These are phyloP conservation scores for Borovskyia barvae DNA, from an alignment of 208 protist genomes.

Conservation along the genomic window DNA sequence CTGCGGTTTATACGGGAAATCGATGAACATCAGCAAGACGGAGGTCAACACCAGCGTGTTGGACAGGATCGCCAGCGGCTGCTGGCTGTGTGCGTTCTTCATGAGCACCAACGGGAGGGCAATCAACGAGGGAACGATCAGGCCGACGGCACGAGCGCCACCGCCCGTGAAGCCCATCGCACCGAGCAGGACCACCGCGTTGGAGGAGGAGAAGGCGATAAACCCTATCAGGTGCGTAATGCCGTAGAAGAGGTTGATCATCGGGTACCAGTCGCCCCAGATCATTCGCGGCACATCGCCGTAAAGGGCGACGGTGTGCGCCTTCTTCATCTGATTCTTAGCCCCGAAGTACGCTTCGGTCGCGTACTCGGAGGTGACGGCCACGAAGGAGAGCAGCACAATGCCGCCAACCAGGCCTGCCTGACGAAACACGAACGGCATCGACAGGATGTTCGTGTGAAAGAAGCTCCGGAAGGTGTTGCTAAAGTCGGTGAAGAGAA, in stretches of 20 bases:
- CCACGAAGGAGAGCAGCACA: slow-evolving; percentile 38
- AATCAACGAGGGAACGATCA: slow-evolving; percentile 44
- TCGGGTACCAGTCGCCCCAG: slow-evolving; percentile 44
- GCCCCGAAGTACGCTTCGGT: slow-evolving; percentile 53
- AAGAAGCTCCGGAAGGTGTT: slow-evolving; percentile 58
- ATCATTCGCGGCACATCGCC: slow-evolving; percentile 43
- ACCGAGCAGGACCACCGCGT: slow-evolving; percentile 38
- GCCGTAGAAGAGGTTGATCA: slow-evolving; percentile 55
- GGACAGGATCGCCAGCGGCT: slow-evolving; percentile 42
- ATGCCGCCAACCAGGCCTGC: slow-evolving; percentile 46
- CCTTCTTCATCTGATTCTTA: slow-evolving; percentile 52
- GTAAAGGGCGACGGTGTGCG: slow-evolving; percentile 43
- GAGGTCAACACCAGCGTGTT: slow-evolving; percentile 39
- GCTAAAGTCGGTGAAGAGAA: slow-evolving; percentile 48
- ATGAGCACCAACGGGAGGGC: slow-evolving; percentile 52
- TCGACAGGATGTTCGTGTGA: slow-evolving; percentile 54
- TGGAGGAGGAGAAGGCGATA: slow-evolving; percentile 49
- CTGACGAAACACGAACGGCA: slow-evolving; percentile 54
- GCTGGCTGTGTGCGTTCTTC: slow-evolving; percentile 40
- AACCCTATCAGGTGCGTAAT: slow-evolving; percentile 52
- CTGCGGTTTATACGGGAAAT: slow-evolving; percentile 40
- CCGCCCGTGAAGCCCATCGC: slow-evolving; percentile 45
- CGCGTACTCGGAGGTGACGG: slow-evolving; percentile 51
- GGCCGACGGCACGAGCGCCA: slow-evolving; percentile 30
- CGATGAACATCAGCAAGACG: slow-evolving; percentile 41